phyloP scores from a whole-genome alignment of 495 filamentous ascomycete genomes.

The Parathielavia hyrcaniae region DNA sequence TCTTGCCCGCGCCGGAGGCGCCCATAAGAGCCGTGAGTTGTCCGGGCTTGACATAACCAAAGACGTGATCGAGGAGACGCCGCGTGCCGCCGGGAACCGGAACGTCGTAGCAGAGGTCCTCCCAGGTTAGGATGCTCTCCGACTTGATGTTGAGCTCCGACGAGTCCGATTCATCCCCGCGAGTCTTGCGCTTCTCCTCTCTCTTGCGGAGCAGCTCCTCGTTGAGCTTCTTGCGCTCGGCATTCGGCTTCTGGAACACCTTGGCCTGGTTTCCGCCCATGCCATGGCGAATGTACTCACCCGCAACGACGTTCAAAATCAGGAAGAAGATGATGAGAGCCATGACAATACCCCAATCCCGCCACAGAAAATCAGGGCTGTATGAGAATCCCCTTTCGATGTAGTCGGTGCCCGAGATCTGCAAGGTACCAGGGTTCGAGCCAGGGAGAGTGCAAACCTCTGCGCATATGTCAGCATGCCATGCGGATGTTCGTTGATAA shows the following conservation, averaged over 20 bases:
- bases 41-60: conserved; percentile 73
- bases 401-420: conserved; percentile 57
- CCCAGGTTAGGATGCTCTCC: conserved; percentile 69
- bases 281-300: conserved; percentile 69
- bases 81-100: conserved; percentile 62
- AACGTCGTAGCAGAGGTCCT: conserved; percentile 72
- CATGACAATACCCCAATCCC: conserved; percentile 70
- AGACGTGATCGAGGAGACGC: conserved; percentile 62
- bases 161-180: conserved; percentile 42
- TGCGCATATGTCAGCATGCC: too few relatives aligned
- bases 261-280: conserved; percentile 73
- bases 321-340: conserved; percentile 64
- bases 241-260: conserved; percentile 65
- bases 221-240: conserved; percentile 64
- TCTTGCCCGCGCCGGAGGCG: conserved; percentile 81
- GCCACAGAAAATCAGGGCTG: conserved; percentile 55
- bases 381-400: conserved; percentile 60
- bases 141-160: conserved; percentile 58
- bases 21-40: conserved; percentile 79
- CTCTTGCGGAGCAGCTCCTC: conserved; percentile 53
- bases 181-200: conserved; percentile 48
- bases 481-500: too few relatives aligned
- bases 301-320: conserved; percentile 59
- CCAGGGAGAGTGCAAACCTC: conserved; percentile 69
- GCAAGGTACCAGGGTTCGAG: conserved; percentile 53